Base-by-base conservation (phyloP, 495 filamentous ascomycete species). In the Neurospora sublineolata region DNA sequence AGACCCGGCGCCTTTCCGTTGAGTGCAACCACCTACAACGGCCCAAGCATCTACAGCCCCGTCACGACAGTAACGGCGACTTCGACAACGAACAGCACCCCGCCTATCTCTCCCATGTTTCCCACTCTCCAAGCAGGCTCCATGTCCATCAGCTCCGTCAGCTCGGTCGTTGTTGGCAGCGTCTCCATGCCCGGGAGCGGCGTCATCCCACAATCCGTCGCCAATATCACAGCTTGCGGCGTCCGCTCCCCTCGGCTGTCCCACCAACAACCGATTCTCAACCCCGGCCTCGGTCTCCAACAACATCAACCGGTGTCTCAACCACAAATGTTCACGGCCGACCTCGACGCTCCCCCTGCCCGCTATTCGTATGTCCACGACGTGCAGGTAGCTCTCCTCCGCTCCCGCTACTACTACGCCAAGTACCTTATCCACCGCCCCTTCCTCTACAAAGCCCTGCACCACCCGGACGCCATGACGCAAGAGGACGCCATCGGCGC, bases 361-460 rank as follows among this genome's bases (percentile, higher is more conserved):
- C 75, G 70, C 33, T 85, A 87, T 70, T 78, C 81, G 18, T 86
- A 83, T 75, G 81, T 80, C 33, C 77, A 86, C 69, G 87, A 89
- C 72, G 79, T 88, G 58, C 83, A 87, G 46, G 82, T 86, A 18
- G 87, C 87, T 6, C 78, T 86, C 33, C 80, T 89, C 10, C 83
- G 87, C 60, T 85, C 87, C 5, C 80, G 85, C 40, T 89, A 87
- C 79, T 89, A 88, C 77, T 87, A 88, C 77, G 82, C 85, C 14
- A 85, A 86, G 64, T 88, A 86, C 77, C 80, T 89, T 68, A 83
- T 88, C 70, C 82, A 88, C 73, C 83, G 86, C 16, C 87, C 87
- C 12, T 89, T 87, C 72, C 73, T 89, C 42, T 89, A 87, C 82
- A 89, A 89, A 74, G 87, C 86, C 2, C 76, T 89, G 37, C 86